Evolutionary conservation across 306 rosid genomes (phyloP).

Genomic region (Vigna radiata): DNA sequence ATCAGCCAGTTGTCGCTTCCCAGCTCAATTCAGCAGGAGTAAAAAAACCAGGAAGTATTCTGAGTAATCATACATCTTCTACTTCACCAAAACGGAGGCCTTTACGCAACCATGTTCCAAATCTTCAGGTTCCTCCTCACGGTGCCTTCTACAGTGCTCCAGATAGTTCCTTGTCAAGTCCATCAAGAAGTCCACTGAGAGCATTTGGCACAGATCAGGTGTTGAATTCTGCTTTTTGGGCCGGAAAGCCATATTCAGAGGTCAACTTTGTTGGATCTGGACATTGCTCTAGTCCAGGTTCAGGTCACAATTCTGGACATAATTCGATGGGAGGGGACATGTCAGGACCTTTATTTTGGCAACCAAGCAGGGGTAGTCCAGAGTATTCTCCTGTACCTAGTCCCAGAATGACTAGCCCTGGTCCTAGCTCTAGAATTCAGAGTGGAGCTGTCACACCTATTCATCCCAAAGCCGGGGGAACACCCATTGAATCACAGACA

Average conservation of each 20-base stretch:
- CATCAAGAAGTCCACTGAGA: constrained; percentile 57
- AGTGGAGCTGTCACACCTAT: constrained; percentile 99
- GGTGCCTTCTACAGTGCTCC: constrained; percentile 91
- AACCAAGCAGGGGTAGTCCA: constrained; percentile 61
- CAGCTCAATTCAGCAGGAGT: constrained; percentile 65
- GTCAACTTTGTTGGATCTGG: constrained; percentile 75
- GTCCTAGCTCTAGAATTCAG: constrained; percentile 98
- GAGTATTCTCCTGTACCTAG: constrained; percentile 60
- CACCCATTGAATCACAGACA: constrained; percentile 68
- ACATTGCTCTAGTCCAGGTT: constrained; percentile 97
- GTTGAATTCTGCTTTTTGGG: constrained; percentile 51
- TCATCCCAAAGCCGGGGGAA: constrained; percentile 90
- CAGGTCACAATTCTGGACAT: constrained; percentile 98
- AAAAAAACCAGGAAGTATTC: constrained; percentile 64
- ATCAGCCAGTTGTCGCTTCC: constrained; percentile 61
- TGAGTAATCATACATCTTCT: constrained; percentile 58
- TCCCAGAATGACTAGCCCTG: constrained; percentile 65
- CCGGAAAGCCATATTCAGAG: constrained; percentile 51
- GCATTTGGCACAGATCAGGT: constrained; percentile 56
- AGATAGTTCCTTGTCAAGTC: constrained; percentile 70
- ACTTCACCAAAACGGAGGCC: constrained; percentile 83
- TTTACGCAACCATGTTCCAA: constrained; percentile 80
- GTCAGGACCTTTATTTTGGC: constrained; percentile 70
- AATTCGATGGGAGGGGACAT: constrained; percentile 99
- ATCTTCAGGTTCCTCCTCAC: constrained; percentile 84